Conservation (phyloP, 2,329 filamentous ascomycete genomes). For the Lecanosticta acicola region DNA sequence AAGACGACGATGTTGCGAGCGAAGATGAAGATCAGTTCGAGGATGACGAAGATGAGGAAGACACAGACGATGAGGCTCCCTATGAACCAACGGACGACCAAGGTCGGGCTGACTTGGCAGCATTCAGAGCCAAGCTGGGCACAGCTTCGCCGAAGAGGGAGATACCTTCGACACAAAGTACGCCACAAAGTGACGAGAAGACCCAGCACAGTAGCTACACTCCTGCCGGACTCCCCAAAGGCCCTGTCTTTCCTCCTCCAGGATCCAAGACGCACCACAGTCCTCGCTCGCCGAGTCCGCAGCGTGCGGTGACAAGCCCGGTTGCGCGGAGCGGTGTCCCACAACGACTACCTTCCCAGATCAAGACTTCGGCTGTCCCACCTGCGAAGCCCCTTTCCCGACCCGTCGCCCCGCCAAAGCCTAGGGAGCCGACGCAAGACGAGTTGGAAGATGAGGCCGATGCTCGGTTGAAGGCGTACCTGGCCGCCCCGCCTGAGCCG, state of each 20-base stretch:
- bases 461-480: constrained; percentile 58
- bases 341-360: constrained; percentile 23
- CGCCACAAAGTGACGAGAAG: constrained; percentile 24
- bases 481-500: constrained; percentile 57
- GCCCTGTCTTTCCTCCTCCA: constrained; percentile 49
- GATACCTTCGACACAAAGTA: constrained; percentile 8
- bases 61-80: constrained; percentile 30
- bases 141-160: constrained; percentile 20
- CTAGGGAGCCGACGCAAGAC: constrained; percentile 36
- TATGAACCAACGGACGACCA: not conserved
- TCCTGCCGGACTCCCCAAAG: constrained; percentile 39
- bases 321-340: constrained; percentile 11
- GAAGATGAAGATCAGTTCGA: constrained; percentile 34
- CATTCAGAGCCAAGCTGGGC: constrained; percentile 22
- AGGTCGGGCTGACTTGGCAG: not conserved
- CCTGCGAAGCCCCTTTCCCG: constrained; percentile 31
- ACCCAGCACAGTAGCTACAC: constrained; percentile 28
- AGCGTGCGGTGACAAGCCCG: constrained; percentile 53
- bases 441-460: constrained; percentile 64
- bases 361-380: constrained; percentile 28
- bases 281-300: constrained; percentile 67
- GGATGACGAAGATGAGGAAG: constrained; percentile 31
- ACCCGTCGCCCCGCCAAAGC: constrained; percentile 28
- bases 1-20: constrained; percentile 21
- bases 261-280: constrained; percentile 37